Percentiles rank a stretch among this genome's conserved stretches.
Conservation (phyloP, 768 basidiomycete species). For the Hygrophoropsis aurantiaca region DNA sequence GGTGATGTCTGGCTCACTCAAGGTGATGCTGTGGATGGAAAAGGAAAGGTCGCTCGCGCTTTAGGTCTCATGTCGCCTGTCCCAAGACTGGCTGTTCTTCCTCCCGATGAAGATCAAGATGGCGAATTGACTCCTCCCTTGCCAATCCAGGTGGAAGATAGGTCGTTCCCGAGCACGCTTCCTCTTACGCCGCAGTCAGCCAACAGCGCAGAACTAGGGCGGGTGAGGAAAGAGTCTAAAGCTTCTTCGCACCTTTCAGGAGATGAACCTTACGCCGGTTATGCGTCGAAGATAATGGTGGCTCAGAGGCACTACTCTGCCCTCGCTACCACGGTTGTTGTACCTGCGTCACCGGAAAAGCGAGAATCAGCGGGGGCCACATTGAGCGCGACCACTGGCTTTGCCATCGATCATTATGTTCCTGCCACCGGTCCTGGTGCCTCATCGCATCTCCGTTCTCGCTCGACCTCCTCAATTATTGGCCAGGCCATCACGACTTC, state of each 20-base stretch:
- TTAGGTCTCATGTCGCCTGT: constrained; percentile 61
- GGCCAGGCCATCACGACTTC: constrained; percentile 38
- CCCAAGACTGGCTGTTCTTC: constrained; percentile 70
- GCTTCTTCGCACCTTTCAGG: constrained; percentile 54
- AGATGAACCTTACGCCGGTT: constrained; percentile 49
- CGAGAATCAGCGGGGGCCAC: constrained; percentile 5
- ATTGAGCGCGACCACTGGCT: constrained; percentile 34
- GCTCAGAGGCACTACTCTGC: constrained; percentile 74
- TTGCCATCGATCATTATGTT: constrained; percentile 26
- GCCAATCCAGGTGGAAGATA: constrained; percentile 55
- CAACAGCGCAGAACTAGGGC: constrained; percentile 57
- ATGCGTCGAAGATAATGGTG: constrained; percentile 63
- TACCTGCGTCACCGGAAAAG: constrained; percentile 49
- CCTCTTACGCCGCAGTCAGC: constrained; percentile 56
- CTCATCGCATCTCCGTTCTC: constrained; percentile 55
- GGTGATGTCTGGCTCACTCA: constrained; percentile 75
- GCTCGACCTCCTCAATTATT: constrained; percentile 55
- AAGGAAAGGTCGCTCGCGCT: constrained; percentile 58
- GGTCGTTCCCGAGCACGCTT: constrained; percentile 41
- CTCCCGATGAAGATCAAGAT: constrained; percentile 44
- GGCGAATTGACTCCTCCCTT: constrained; percentile 55
- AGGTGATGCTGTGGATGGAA: constrained; percentile 71
- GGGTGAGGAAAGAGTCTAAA: constrained; percentile 51
- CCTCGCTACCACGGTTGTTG: constrained; percentile 61
- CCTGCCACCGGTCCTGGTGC: constrained; percentile 21